A percentile compares a stretch with the other conserved stretches of the same genome.
phyloP scores from a whole-genome alignment of 2,329 filamentous ascomycete species.

The Ophiostoma pallidulum region DNA sequence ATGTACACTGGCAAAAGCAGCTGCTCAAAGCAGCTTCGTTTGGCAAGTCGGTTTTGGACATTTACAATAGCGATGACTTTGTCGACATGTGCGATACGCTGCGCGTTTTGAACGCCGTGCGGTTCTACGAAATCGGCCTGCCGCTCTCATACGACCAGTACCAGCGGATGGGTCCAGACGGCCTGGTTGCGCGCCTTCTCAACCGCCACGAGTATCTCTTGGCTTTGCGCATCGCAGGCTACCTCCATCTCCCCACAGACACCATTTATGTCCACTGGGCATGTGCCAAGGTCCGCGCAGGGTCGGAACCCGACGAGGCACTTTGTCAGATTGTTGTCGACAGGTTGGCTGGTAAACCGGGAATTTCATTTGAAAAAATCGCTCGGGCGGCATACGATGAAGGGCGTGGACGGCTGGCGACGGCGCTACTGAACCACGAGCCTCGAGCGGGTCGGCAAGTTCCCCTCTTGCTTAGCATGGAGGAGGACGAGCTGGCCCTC shows the following conservation, averaged over 20 bases:
- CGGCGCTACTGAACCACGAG: constrained; percentile 84
- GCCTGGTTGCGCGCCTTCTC: constrained; percentile 74
- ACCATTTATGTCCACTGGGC: constrained; percentile 96
- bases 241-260: constrained; percentile 76
- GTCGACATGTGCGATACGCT: constrained; percentile 96
- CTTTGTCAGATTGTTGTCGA: constrained; percentile 82
- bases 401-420: constrained; percentile 79
- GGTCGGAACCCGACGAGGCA: constrained; percentile 75
- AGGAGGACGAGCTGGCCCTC: constrained; percentile 86
- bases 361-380: constrained; percentile 93
- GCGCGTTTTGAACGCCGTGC: constrained; percentile 82
- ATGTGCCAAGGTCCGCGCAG: constrained; percentile 80
- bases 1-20: constrained; percentile 85
- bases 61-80: constrained; percentile 97
- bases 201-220: constrained; percentile 87
- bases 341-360: constrained; percentile 75
- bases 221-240: constrained; percentile 78
- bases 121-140: constrained; percentile 83
- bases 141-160: constrained; percentile 92
- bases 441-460: constrained; percentile 93
- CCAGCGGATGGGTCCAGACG: constrained; percentile 78
- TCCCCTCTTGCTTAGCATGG: constrained; percentile 84
- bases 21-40: constrained; percentile 94
- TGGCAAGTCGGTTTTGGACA: constrained; percentile 91
- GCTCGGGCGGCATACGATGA: constrained; percentile 90